Evolutionary conservation across 2,329 filamentous ascomycete species (phyloP).

Genomic region (Claviceps spartinae): DNA sequence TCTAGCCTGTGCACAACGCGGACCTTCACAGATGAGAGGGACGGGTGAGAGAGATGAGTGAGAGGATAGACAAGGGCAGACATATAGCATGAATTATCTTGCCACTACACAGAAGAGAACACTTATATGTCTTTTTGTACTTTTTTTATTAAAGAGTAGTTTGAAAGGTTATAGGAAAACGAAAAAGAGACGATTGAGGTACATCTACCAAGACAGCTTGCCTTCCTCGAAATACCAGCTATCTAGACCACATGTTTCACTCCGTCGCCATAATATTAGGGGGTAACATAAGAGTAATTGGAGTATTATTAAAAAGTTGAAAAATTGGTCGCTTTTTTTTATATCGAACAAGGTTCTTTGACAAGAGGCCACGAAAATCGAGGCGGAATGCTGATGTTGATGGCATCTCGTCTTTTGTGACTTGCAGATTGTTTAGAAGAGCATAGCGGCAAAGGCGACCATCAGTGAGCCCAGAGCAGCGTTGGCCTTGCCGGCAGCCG

Average conservation of each 20-base stretch:
- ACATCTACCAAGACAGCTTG: not conserved
- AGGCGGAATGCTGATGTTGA: too few relatives aligned
- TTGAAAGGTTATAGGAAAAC: not conserved
- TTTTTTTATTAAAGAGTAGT: not conserved
- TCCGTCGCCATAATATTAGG: not conserved
- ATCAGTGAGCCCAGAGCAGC: slow-evolving; percentile 24
- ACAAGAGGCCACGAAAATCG: not conserved
- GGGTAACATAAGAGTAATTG: not conserved
- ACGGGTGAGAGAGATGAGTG: too few relatives aligned
- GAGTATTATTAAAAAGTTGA: not conserved
- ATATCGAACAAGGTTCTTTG: not conserved
- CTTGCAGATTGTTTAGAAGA: slow-evolving; percentile 16
- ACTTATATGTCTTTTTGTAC: not conserved
- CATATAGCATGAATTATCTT: too few relatives aligned
- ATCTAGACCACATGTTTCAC: not conserved
- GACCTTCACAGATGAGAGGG: too few relatives aligned
- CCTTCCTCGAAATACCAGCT: not conserved
- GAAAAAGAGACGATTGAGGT: not conserved
- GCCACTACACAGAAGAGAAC: too few relatives aligned
- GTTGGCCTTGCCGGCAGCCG: slow-evolving; percentile 22
- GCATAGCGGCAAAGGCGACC: slow-evolving; percentile 23
- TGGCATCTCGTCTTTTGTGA: not conserved
- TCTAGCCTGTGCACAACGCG: too few relatives aligned
- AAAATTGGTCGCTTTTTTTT: not conserved
- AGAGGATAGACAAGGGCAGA: too few relatives aligned